Base-by-base conservation (phyloP, 192 early-diverging fungal species). In the Geranomyces michiganensis region DNA sequence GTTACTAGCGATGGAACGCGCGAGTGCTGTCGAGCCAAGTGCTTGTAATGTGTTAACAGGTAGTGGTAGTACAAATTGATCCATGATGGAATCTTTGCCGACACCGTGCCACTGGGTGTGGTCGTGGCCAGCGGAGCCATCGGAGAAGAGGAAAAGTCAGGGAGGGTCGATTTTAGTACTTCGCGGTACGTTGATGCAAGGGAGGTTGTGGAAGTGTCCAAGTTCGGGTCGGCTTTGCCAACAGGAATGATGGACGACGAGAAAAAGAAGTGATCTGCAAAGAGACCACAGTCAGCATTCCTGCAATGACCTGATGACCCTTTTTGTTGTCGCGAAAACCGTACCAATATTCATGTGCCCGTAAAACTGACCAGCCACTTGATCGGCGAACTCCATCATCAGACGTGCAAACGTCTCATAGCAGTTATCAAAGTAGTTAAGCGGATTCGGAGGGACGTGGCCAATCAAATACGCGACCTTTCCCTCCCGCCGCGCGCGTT, bases 311-410 rank as follows among this genome's bases (percentile, higher is more conserved):
- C 3, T 41, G 3, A 7, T 41, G 3, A 41, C 36, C 36, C 5
- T 41, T 3, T 41, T 41, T 41, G 10, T 3, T 3, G 36, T 3
- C 36, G 10, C 36, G 36, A 7, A 31, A 19, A 8, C 5, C 73
- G 49, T 51, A 76, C 65, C 75, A n/a, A 76, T 33, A 53, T 79
- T 80, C 72, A 75, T 77, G 64, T 80, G 79, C 8, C 79, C 79
- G 59, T 78, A 80, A 66, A 78, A 71, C 62, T 64, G 76, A 3
- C 79, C 79, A 3, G n/a, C 14, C 27, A 80, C 65, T n/a, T 56
- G 47, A 43, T 78, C 68, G n/a, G 31, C 32, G 63, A 78, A 80
- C 47, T 74, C 59, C n/a, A 67, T 22, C 49, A 67, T 70, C 24
- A 80, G 45, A 0, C 33, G 19, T 1, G 72, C 53, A 67, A 75